A percentile compares a stretch with the other conserved stretches of the same genome.
Evolutionary conservation across 768 basidiomycete species (phyloP).

Genomic region (Amanita thiersii): DNA sequence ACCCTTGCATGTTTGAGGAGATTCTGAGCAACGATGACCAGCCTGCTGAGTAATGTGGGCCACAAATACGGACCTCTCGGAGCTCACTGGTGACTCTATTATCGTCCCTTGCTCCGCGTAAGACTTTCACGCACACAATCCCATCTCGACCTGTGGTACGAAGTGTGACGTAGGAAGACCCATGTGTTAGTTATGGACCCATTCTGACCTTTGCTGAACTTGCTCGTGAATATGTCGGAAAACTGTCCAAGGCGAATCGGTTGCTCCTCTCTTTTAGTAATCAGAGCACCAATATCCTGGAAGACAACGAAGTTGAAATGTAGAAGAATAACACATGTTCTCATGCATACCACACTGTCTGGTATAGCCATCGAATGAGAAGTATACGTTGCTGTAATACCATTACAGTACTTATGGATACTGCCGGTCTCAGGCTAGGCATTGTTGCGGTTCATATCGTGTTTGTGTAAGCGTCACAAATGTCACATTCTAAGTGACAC

Average conservation of each 20-base stretch:
- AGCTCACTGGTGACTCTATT: too few species aligned
- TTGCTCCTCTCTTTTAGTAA: constrained; percentile 7
- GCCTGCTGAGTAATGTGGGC: background rate
- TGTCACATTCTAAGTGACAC: background rate
- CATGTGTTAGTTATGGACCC: too few species aligned
- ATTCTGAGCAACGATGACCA: constrained; percentile 1
- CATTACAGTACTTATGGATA: too few species aligned
- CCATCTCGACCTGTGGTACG: too few species aligned
- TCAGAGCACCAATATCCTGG: constrained; percentile 10
- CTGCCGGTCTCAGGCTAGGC: too few species aligned
- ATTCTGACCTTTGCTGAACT: background rate
- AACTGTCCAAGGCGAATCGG: constrained; percentile 15
- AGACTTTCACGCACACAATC: too few species aligned
- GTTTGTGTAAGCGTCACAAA: background rate
- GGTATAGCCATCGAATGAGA: too few species aligned
- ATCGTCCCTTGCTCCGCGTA: too few species aligned
- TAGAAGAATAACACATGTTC: too few species aligned
- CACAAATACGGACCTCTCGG: background rate
- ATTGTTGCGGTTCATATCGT: background rate
- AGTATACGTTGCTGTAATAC: too few species aligned
- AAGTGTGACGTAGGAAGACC: too few species aligned
- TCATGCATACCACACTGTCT: too few species aligned
- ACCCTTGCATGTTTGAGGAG: background rate
- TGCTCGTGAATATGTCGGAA: constrained; percentile 14
- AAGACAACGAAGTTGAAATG: background rate